Evolutionary conservation across 179 eudicot species (phyloP), one percentile per base, ranked within the genome.

Genomic region (Nepenthes alata): DNA sequence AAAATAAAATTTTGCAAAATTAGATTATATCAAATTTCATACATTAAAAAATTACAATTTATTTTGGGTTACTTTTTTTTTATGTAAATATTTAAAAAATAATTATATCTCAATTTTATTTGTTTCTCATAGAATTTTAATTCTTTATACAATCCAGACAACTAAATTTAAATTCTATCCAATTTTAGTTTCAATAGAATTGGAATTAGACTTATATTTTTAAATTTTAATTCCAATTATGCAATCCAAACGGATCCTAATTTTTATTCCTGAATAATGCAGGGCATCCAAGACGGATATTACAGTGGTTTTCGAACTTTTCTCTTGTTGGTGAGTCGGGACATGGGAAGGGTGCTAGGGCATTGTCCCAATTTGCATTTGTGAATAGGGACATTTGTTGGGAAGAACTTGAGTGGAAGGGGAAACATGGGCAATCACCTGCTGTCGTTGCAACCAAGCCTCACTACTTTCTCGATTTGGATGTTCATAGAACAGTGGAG

Each of bases 351-450:
- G 98, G 98, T 52, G 98, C 98, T 0, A 89, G 83, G 76, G 84
- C 98, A 53, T 63, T 93, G 53, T 87, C 98, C 51, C 88, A 83
- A 56, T 93, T 83, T 80, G 95, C 96, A 37, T 93, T 93, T 67
- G 77, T 85, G 12, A 83, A 93, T 73, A 74, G 96, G 57, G 95
- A 86, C 80, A 85, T 82, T 65, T 93, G 96, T 68, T 93, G 98
- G 98, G 98, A 89, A 76, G 98, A 93, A 74, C 95, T 89, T 59
- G 95, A 86, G 75, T 93, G 98, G 98, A 89, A 77, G 57, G 98
- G 98, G 50, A 83, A 86, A 74, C 98, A 87, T 59, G 98, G 98
- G 9, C 98, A 89, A 70, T 89, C 96, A 67, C 98, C 98, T 37
- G 98, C 96, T 39, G 82, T 89, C 81, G 98, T 93, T 68, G 98